Evolutionary conservation across 1,139 yeast species (phyloP).

Genomic region (Pichia sp.): DNA sequence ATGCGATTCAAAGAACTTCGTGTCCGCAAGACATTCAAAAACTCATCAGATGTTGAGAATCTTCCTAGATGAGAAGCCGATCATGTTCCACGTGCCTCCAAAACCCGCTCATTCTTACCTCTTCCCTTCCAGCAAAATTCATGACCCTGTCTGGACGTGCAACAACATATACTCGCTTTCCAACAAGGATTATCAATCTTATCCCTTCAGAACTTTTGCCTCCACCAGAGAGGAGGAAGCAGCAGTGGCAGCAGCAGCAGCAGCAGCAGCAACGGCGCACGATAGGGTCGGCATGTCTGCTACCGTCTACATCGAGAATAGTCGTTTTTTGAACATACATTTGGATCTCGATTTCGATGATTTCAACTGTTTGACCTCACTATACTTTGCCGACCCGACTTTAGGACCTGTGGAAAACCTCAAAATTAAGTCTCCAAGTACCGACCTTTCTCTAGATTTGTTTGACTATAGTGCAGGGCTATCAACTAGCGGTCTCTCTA

Average conservation of each 20-base stretch:
- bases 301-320: neutral
- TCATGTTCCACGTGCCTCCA: neutral
- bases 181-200: neutral
- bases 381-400: neutral
- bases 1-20: conserved; percentile 39
- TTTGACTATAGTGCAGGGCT: neutral
- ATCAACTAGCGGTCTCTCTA: neutral
- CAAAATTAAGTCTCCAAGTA: neutral
- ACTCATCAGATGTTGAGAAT: conserved; percentile 34
- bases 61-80: conserved; percentile 22
- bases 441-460: neutral
- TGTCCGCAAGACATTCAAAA: conserved; percentile 26
- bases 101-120: neutral
- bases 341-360: neutral
- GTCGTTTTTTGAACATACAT: neutral
- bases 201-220: neutral
- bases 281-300: neutral
- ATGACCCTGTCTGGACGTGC: neutral
- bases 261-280: too few species aligned
- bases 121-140: neutral
- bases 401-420: conserved; percentile 1
- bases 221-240: neutral
- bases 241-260: neutral
- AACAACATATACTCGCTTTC: neutral
- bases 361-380: neutral